These are phyloP conservation scores for Penicillium cataractarum DNA, from an alignment of 495 filamentous ascomycete species.

Conservation along the genomic window DNA sequence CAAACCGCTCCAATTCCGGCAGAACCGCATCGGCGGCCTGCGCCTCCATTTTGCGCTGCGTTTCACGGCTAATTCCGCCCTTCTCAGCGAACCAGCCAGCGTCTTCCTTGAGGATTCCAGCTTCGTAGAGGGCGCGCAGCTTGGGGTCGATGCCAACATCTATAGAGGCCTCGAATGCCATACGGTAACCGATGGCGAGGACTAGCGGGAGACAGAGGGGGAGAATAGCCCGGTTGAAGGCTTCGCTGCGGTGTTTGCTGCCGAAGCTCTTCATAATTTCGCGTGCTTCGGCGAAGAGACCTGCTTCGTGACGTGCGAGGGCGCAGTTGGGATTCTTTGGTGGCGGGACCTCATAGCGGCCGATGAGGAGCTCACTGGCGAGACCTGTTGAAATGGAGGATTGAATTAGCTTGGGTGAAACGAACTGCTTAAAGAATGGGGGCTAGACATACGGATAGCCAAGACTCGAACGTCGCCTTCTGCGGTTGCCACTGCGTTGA, in stretches of 20 bases:
- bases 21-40: constrained; percentile 10
- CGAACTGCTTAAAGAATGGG: background rate
- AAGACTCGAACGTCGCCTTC: constrained; percentile 40
- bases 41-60: constrained; percentile 1
- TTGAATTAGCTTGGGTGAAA: background rate
- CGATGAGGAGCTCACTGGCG: constrained; percentile 38
- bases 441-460: constrained; percentile 27
- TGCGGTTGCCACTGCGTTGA: constrained; percentile 14
- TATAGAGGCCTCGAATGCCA: constrained; percentile 41
- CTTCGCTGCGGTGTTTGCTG: constrained; percentile 25
- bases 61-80: constrained; percentile 7
- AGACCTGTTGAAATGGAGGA: constrained; percentile 27
- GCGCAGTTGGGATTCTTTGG: constrained; percentile 23
- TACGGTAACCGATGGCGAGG: constrained; percentile 39
- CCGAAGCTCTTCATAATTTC: constrained; percentile 17
- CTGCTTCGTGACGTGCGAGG: constrained; percentile 35
- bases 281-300: constrained; percentile 26
- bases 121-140: constrained; percentile 35
- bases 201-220: constrained; percentile 35
- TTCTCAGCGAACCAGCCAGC: constrained; percentile 9
- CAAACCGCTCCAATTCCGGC: constrained; percentile 10
- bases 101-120: constrained; percentile 17
- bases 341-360: constrained; percentile 36
- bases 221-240: constrained; percentile 31
- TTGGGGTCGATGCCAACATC: constrained; percentile 25